Percentiles rank a stretch among this genome's conserved stretches.
Evolutionary conservation across 805 yeast species (phyloP).

Genomic region (Yarrowia divulgata): DNA sequence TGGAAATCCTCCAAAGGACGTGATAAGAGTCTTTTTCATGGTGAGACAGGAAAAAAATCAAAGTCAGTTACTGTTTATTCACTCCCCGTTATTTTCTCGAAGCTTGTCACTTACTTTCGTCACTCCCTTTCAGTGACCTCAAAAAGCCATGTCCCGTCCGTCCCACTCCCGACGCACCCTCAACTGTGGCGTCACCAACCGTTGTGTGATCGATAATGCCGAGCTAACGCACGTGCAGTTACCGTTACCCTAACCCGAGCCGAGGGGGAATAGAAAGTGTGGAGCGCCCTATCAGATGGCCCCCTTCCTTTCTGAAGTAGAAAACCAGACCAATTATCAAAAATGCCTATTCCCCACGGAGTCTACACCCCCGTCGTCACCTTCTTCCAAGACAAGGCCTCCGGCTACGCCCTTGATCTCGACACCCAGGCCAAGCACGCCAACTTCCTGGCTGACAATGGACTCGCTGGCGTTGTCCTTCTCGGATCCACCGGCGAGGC

Average conservation of each 20-base stretch:
- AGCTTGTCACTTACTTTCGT: not conserved
- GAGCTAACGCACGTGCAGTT: conserved; percentile 27
- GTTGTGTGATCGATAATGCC: conserved; percentile 19
- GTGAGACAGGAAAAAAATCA: not conserved
- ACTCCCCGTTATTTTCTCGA: not conserved
- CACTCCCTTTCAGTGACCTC: not conserved
- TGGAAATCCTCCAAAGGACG: not conserved
- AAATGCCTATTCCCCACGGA: conserved; percentile 44
- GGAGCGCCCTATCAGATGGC: conserved; percentile 25
- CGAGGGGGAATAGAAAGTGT: conserved; percentile 20
- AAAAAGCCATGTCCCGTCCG: not conserved
- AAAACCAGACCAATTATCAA: not conserved
- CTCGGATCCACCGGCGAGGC: conserved; percentile 66
- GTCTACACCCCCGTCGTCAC: conserved; percentile 64
- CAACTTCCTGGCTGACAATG: conserved; percentile 53
- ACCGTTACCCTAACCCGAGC: conserved; percentile 37
- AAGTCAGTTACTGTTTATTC: not conserved
- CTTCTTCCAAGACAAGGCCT: conserved; percentile 57
- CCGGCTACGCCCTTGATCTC: conserved; percentile 52
- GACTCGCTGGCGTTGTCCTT: conserved; percentile 58
- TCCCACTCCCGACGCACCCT: not conserved
- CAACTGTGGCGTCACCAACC: conserved; percentile 11
- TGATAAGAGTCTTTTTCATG: not conserved
- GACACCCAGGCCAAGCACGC: conserved; percentile 59
- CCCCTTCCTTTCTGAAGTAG: not conserved